phyloP scores from a whole-genome alignment of 306 rosid genomes.

The Elaeagnus macrophylla region DNA sequence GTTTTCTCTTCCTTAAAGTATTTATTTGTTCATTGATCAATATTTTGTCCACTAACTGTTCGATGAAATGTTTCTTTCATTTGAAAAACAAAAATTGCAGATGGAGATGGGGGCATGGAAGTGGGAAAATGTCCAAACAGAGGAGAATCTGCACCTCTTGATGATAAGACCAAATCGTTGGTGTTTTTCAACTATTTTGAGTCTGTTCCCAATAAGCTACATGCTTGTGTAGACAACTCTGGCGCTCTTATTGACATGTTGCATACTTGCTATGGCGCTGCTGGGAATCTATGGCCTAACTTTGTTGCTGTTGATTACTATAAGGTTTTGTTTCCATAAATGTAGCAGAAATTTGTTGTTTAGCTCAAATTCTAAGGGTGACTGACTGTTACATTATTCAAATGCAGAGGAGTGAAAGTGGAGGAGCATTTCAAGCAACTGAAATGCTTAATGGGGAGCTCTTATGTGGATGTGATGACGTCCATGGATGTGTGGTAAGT shows the following conservation, averaged over 20 bases:
- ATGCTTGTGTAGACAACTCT: slow-evolving; percentile 65
- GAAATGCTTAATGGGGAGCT: slow-evolving; percentile 32
- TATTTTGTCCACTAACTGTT: not conserved
- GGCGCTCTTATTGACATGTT: slow-evolving; percentile 57
- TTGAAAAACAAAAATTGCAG: slow-evolving; percentile 15
- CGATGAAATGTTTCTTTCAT: not conserved
- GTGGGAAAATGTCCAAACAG: slow-evolving; percentile 61
- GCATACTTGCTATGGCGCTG: slow-evolving; percentile 53
- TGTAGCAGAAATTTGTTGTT: not conserved
- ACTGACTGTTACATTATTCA: not conserved
- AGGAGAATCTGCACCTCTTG: slow-evolving; percentile 45
- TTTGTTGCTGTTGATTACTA: slow-evolving; percentile 79
- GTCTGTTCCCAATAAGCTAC: slow-evolving; percentile 28
- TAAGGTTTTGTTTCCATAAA: slow-evolving; percentile 31
- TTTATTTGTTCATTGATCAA: slow-evolving; percentile 1
- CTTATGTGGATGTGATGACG: slow-evolving; percentile 29
- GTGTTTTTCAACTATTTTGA: slow-evolving; percentile 60
- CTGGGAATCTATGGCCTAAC: slow-evolving; percentile 69
- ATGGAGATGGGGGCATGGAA: slow-evolving; percentile 67
- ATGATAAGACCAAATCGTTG: slow-evolving; percentile 49
- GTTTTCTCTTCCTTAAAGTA: not conserved
- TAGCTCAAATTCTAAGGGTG: not conserved
- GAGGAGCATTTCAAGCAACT: slow-evolving; percentile 38
- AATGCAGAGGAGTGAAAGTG: slow-evolving; percentile 34
- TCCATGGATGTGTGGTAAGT: slow-evolving; percentile 23